phyloP scores from a whole-genome alignment of 768 basidiomycete species.

The Favolaschia claudopus region DNA sequence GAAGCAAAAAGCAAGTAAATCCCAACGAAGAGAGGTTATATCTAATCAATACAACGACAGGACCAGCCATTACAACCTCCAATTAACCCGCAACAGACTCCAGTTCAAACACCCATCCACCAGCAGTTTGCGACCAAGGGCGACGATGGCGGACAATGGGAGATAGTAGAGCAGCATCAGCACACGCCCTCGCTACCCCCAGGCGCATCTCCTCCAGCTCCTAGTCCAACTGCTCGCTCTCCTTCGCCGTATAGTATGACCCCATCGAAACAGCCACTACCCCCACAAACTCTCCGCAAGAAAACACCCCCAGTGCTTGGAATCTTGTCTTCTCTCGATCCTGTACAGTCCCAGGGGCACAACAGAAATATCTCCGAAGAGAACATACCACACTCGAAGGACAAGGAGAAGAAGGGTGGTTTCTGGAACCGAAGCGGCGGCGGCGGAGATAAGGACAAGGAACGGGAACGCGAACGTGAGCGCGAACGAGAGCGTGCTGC shows the following conservation, averaged over 20 bases:
- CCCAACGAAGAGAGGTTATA: not conserved
- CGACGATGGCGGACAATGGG: slow-evolving; percentile 55
- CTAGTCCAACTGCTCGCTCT: slow-evolving; percentile 50
- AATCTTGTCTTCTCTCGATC: slow-evolving; percentile 70
- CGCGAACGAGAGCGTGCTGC: slow-evolving; percentile 30
- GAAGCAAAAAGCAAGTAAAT: slow-evolving; percentile 46
- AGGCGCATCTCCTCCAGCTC: slow-evolving; percentile 49
- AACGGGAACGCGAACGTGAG: slow-evolving; percentile 44
- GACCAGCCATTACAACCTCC: slow-evolving; percentile 24
- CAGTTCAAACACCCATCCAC: slow-evolving; percentile 44
- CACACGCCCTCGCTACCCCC: slow-evolving; percentile 48
- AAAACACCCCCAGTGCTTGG: slow-evolving; percentile 46
- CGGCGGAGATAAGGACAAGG: slow-evolving; percentile 48
- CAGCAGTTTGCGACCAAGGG: slow-evolving; percentile 42
- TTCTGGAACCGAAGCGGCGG: slow-evolving; percentile 58
- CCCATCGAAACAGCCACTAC: slow-evolving; percentile 29
- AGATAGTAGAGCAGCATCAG: slow-evolving; percentile 44
- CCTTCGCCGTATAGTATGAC: slow-evolving; percentile 54
- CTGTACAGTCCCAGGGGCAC: slow-evolving; percentile 34
- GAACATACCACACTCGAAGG: slow-evolving; percentile 31
- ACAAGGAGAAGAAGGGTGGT: slow-evolving; percentile 57
- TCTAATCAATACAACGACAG: slow-evolving; percentile 25
- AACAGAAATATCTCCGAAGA: slow-evolving; percentile 46
- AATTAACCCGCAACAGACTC: not conserved
- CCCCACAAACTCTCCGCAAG: slow-evolving; percentile 34